Evolutionary conservation across 371 early-diverging fungal genomes (phyloP).

Genomic region (Mortierella sp.): DNA sequence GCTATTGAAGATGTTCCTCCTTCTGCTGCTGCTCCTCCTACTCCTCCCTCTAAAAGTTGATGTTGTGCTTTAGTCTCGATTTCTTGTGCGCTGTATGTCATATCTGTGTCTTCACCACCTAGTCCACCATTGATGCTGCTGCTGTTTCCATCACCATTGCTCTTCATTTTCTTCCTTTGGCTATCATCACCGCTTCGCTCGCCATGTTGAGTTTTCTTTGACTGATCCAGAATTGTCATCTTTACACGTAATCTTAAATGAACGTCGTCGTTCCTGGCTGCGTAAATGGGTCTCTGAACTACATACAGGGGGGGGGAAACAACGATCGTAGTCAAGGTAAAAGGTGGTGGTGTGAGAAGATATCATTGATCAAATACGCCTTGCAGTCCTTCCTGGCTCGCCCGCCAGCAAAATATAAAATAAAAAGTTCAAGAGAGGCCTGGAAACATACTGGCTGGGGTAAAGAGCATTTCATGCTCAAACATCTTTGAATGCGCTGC

Average conservation of each 20-base stretch:
- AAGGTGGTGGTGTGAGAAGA: not conserved
- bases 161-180: constrained; percentile 19
- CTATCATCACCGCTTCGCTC: not conserved
- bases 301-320: constrained; percentile 1
- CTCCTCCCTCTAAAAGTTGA: not conserved
- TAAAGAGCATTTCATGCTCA: constrained; percentile 50
- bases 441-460: constrained; percentile 37
- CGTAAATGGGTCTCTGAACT: constrained; percentile 49
- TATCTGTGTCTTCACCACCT: constrained; percentile 17
- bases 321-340: not conserved
- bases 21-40: not conserved
- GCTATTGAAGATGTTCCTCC: not conserved
- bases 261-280: constrained; percentile 54
- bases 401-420: no score
- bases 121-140: not conserved
- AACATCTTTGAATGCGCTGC: constrained; percentile 48
- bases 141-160: not conserved
- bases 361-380: not conserved
- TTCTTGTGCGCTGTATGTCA: constrained; percentile 12
- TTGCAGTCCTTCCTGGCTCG: not conserved
- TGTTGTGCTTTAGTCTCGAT: not conserved
- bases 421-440: no score
- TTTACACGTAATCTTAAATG: constrained; percentile 48
- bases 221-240: constrained; percentile 29
- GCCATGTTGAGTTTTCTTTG: constrained; percentile 6